phyloP scores from a whole-genome alignment of 108 stramenopile species.

The Cyclotella kingstonii region DNA sequence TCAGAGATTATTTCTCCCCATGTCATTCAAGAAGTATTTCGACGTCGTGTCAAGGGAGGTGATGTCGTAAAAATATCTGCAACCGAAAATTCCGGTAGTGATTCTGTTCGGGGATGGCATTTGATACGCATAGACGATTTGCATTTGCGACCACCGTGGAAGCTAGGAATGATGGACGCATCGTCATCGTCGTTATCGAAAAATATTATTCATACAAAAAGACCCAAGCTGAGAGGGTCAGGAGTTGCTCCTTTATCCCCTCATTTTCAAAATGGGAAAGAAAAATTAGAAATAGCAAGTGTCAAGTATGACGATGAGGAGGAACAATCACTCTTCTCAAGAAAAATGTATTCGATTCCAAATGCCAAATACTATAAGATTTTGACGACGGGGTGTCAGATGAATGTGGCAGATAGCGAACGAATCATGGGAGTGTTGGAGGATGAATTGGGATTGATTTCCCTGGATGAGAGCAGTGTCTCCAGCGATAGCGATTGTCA shows the following conservation, averaged over 20 bases:
- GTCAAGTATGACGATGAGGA: slow-evolving; percentile 15
- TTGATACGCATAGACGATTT: slow-evolving; percentile 74
- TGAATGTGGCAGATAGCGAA: slow-evolving; percentile 94
- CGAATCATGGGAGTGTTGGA: slow-evolving; percentile 83
- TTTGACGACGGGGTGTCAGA: slow-evolving; percentile 90
- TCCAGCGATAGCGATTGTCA: no score
- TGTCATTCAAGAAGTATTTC: slow-evolving; percentile 56
- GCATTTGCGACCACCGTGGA: slow-evolving; percentile 24
- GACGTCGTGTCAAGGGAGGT: slow-evolving; percentile 72
- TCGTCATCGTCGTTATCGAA: slow-evolving; percentile 10
- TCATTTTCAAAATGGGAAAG: slow-evolving; percentile 21
- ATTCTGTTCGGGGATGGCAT: slow-evolving; percentile 33
- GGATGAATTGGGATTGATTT: slow-evolving; percentile 48
- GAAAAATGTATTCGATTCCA: slow-evolving; percentile 39
- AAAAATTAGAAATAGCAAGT: slow-evolving; percentile 24
- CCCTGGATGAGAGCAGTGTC: no score
- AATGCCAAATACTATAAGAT: slow-evolving; percentile 56
- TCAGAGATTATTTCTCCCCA: slow-evolving; percentile 54
- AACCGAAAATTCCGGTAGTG: slow-evolving; percentile 2
- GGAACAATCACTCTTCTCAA: background rate
- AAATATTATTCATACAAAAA: slow-evolving; percentile 25
- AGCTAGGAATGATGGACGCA: no score
- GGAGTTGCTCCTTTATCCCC: slow-evolving; percentile 29
- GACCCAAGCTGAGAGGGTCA: slow-evolving; percentile 36
- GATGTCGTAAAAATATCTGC: slow-evolving; percentile 65